phyloP scores from a whole-genome alignment of 78 protist species.

The Andalucia godoyi region DNA sequence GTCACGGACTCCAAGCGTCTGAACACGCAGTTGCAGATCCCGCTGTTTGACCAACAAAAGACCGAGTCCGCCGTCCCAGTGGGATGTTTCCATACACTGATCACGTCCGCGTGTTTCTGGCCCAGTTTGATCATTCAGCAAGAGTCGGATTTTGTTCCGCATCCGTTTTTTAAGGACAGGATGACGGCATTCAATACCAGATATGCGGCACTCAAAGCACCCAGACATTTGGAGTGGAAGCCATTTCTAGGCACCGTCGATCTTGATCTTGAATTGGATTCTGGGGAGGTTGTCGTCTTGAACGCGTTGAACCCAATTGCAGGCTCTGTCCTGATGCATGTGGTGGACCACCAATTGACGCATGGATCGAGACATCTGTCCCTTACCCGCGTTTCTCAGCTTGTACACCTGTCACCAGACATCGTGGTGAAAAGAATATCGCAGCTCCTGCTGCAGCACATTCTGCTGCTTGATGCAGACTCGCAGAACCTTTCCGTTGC shows the following conservation, averaged over 20 bases:
- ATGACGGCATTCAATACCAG: constrained; percentile 25
- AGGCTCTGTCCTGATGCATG: no score
- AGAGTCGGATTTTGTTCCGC: constrained; percentile 16
- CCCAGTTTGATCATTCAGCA: constrained; percentile 34
- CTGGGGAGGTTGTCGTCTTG: constrained; percentile 3
- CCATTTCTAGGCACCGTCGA: constrained; percentile 45
- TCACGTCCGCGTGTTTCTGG: constrained; percentile 55
- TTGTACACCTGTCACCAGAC: no score
- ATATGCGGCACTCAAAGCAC: constrained; percentile 38
- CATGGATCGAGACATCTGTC: no score
- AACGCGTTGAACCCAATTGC: no score
- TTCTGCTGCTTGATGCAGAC: no score
- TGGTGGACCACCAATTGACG: no score
- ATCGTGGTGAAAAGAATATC: no score
- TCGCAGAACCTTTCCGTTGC: no score
- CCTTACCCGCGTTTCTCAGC: no score
- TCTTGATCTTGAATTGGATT: constrained; percentile 26
- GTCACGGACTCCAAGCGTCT: constrained; percentile 55
- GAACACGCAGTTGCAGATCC: neutral
- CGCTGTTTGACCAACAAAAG: neutral
- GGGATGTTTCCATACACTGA: neutral
- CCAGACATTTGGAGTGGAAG: constrained; percentile 51
- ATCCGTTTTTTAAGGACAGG: neutral
- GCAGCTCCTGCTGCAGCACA: no score
- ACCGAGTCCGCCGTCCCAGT: neutral